These are phyloP conservation scores for Melampsora americana DNA, from an alignment of 1,284 basidiomycete genomes.

Conservation along the genomic window DNA sequence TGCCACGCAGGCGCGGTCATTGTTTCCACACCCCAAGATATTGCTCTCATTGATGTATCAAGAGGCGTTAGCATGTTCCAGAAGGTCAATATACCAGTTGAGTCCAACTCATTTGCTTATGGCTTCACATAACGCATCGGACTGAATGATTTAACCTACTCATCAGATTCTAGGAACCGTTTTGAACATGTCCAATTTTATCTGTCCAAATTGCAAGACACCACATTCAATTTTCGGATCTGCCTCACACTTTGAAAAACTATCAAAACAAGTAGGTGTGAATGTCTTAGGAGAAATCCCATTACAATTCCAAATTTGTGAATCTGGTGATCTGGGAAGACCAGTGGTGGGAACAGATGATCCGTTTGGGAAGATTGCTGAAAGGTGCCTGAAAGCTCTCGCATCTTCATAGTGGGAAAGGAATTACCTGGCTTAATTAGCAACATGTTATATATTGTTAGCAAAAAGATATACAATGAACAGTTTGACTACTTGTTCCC, in stretches of 20 bases:
- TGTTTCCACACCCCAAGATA: conserved; percentile 92
- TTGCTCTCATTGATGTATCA: conserved; percentile 84
- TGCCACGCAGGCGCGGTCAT: conserved; percentile 70
- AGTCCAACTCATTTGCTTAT: conserved; percentile 41
- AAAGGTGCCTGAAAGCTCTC: background rate
- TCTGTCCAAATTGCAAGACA: conserved; percentile 71
- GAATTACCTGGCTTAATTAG: too few relatives aligned
- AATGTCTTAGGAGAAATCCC: conserved; percentile 80
- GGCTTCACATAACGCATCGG: background rate
- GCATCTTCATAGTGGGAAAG: background rate
- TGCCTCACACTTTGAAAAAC: conserved; percentile 64
- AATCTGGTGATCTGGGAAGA: conserved; percentile 69
- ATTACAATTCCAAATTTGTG: conserved; percentile 72
- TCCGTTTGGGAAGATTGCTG: conserved; percentile 2
- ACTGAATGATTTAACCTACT: background rate
- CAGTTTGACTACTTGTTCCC: too few relatives aligned
- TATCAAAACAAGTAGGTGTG: conserved; percentile 64
- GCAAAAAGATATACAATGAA: too few relatives aligned
- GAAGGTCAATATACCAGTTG: conserved; percentile 81
- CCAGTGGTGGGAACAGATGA: conserved; percentile 54
- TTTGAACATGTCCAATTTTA: conserved; percentile 85
- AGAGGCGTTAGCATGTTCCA: conserved; percentile 92
- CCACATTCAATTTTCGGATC: conserved; percentile 77
- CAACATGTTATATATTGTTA: too few relatives aligned
- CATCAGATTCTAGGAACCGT: conserved; percentile 77